phyloP scores from a whole-genome alignment of 805 yeast genomes.

The Kuraishia cidri region DNA sequence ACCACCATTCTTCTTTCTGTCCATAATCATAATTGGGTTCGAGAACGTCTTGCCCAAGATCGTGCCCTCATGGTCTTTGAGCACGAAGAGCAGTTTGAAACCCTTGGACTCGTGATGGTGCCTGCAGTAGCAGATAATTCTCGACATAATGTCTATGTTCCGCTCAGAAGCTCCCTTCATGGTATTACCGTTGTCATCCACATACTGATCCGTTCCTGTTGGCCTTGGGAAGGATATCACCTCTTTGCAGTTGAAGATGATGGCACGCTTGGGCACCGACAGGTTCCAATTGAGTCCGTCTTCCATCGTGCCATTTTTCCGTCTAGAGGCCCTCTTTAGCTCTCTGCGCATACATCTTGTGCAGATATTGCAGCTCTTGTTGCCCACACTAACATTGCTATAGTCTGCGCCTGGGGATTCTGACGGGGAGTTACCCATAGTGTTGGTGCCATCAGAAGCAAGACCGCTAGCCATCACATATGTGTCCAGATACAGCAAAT shows the following conservation, averaged over 20 bases:
- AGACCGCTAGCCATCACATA: conserved; percentile 40
- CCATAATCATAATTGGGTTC: conserved; percentile 83
- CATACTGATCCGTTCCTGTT: conserved; percentile 16
- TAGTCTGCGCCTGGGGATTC: conserved; percentile 2
- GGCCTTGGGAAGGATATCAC: conserved; percentile 67
- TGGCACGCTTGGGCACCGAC: conserved; percentile 66
- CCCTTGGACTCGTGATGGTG: conserved; percentile 90
- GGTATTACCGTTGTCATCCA: conserved; percentile 11
- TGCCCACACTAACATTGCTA: conserved; percentile 1
- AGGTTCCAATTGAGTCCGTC: conserved; percentile 77
- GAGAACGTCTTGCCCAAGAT: conserved; percentile 69
- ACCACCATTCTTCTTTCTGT: conserved; percentile 62
- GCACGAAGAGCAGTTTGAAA: conserved; percentile 60
- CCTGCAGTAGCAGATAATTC: conserved; percentile 93
- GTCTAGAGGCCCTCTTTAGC: conserved; percentile 86
- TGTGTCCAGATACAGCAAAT: conserved; percentile 64
- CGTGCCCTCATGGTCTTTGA: conserved; percentile 51
- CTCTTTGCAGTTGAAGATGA: conserved; percentile 88
- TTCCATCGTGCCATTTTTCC: conserved; percentile 70
- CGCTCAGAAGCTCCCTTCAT: conserved; percentile 20
- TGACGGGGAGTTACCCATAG: neutral
- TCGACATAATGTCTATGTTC: conserved; percentile 44
- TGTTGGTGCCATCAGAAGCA: neutral
- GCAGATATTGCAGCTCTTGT: conserved; percentile 64
- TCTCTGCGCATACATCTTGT: conserved; percentile 86